Evolutionary conservation across 2,329 filamentous ascomycete species (phyloP), one percentile per base, ranked within the genome.

Genomic region (Trichoderma asperellum): DNA sequence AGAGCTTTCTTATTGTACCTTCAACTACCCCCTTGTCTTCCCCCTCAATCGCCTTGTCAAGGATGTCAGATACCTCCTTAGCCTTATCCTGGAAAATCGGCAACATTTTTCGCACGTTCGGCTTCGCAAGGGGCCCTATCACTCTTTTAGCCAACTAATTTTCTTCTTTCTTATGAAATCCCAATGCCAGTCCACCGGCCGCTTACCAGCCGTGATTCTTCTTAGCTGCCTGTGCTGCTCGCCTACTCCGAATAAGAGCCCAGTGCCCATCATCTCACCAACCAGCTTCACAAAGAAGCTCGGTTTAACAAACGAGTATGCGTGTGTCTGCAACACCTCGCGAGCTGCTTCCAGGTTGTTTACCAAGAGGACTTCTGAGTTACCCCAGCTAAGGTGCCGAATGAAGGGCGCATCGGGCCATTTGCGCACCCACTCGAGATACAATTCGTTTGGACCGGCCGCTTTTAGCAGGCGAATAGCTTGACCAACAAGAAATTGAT

Each of bases 401-500:
- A 69, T 69, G 40, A 69, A 69, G 21, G 40, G 68, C 32, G 60
- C 59, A 11, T 69, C 55, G 1, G 59, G 68, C 68, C 68, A 69
- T 43, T 64, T 58, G 29, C 53, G 59, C 52, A 58, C 35, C 68
- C 68, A 69, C 12, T 69, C 68, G 29, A 69, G 29, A 43, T 59
- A 69, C 40, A 64, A 18, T 1, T 64, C 60, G 16, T 69, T 69
- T 10, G 68, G 68, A 12, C 68, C 60, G 34, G 60, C 14, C 0
- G 59, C 40, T 16, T 47, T 64, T 18, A 69, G 59, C 16, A 60
- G 53, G 55, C 40, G 68, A 12, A 69, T 56, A 32, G 24, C 68
- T 32, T 69, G 68, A 1, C 68, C 68, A 14, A 69, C 52, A 32
- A 69, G 68, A 52, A 69, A 69, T 10, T 69, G 68, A 32, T 69